Percentiles rank a stretch among this genome's conserved stretches.
These are phyloP conservation scores for Penicillium coffeae DNA, from an alignment of 495 filamentous ascomycete species.

Conservation along the genomic window DNA sequence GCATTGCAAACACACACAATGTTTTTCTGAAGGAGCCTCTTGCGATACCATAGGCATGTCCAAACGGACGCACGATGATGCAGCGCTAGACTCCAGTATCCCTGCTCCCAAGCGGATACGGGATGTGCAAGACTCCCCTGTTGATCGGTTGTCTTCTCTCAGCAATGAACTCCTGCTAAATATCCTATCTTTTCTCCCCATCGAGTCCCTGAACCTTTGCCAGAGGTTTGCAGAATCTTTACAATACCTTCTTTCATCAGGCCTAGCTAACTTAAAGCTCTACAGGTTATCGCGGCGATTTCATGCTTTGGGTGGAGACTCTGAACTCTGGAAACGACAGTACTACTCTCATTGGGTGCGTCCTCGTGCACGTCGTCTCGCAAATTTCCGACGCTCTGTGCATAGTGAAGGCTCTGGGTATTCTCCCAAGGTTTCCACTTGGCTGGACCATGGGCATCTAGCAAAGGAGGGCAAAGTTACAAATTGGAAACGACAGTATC, in stretches of 20 bases:
- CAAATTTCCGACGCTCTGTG: slow-evolving; percentile 50
- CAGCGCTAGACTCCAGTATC: background rate
- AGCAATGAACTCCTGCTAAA: slow-evolving; percentile 87
- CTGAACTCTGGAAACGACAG: slow-evolving; percentile 84
- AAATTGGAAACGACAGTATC: slow-evolving; percentile 90
- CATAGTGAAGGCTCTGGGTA: slow-evolving; percentile 54
- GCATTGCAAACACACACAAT: background rate
- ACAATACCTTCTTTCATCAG: too few species aligned
- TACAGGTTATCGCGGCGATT: slow-evolving; percentile 73
- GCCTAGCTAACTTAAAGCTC: too few species aligned
- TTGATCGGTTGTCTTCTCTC: slow-evolving; percentile 55
- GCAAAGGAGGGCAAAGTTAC: slow-evolving; percentile 48
- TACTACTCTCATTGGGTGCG: slow-evolving; percentile 90
- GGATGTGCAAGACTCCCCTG: slow-evolving; percentile 11
- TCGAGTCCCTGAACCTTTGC: slow-evolving; percentile 62
- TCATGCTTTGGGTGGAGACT: slow-evolving; percentile 69
- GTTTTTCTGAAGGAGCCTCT: background rate
- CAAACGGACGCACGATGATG: slow-evolving; percentile 38
- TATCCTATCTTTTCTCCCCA: slow-evolving; percentile 73
- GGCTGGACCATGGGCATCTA: slow-evolving; percentile 71
- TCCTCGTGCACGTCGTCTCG: slow-evolving; percentile 74
- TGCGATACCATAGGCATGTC: slow-evolving; percentile 32
- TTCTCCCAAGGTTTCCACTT: slow-evolving; percentile 69
- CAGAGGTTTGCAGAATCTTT: slow-evolving; percentile 52
- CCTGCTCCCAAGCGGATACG: slow-evolving; percentile 37